phyloP scores from a whole-genome alignment of 1,284 basidiomycete species.

The Microbotryomycetes sp. region DNA sequence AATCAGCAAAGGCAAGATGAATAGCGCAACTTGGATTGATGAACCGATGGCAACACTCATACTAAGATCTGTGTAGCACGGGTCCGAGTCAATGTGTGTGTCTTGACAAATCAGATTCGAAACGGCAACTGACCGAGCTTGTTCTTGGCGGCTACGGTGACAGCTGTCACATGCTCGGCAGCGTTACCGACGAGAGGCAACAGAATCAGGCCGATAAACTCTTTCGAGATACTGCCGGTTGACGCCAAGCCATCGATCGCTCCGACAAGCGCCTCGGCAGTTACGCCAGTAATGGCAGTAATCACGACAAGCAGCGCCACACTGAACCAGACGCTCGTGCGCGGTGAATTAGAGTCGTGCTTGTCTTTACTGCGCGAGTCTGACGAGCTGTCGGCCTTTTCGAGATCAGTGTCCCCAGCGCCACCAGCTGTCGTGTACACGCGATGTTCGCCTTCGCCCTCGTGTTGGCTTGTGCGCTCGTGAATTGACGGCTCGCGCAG shows the following conservation, averaged over 20 bases:
- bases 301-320: conserved; percentile 42
- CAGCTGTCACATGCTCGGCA: conserved; percentile 81
- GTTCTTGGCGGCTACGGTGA: conserved; percentile 74
- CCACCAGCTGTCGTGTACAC: too few relatives aligned
- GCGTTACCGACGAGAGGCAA: conserved; percentile 69
- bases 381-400: conserved; percentile 10
- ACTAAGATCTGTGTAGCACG: conserved; percentile 41
- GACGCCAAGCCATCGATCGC: conserved; percentile 63
- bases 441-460: neutral
- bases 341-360: conserved; percentile 45
- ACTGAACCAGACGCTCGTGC: conserved; percentile 47
- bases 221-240: conserved; percentile 49
- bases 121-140: conserved; percentile 42
- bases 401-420: neutral
- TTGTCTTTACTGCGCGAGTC: conserved; percentile 35
- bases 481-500: neutral
- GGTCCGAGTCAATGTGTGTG: conserved; percentile 30
- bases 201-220: conserved; percentile 78
- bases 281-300: conserved; percentile 53
- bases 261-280: conserved; percentile 77
- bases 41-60: conserved; percentile 75
- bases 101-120: neutral
- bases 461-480: neutral
- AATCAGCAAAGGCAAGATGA: neutral
- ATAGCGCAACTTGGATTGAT: neutral